Evolutionary conservation across 768 basidiomycete species (phyloP), one percentile per base, ranked within the genome.

Genomic region (Lactarius hengduanensis): DNA sequence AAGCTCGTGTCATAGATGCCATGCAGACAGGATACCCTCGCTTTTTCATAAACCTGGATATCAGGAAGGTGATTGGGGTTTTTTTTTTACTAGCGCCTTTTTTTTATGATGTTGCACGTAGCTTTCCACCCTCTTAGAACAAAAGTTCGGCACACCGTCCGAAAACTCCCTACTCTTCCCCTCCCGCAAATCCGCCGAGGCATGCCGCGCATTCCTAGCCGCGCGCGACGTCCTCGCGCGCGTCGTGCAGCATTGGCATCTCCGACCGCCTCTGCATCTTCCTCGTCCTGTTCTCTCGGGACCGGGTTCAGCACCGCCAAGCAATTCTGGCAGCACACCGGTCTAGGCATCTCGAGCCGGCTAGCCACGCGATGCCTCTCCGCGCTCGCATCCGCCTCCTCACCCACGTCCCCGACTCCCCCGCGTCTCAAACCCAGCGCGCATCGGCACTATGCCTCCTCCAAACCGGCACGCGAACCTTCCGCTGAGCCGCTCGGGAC

Each of bases 321-420:
- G 74, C 84, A 94, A 75, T 98, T 96, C 77, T 98, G 97, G 96
- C 96, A 98, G 71, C 96, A 98, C 74, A 87, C 90, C 0, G 96
- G 96, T 0, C 79, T 90, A 65, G 95, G 96, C 1, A 88, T 99
- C 47, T 94, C 91, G 3, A 94, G 92, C 67, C 87, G 96, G 7
- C 78, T 90, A 22, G 94, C 94, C 4, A 94, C 95, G 66, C 81
- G 86, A 64, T 94, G 91, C 73, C 80, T 98, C 53, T 80, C 86
- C 34, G 79, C 94, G 71, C 80, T 95, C 1, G 83, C 50, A 0
- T 28, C 36, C 2, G 45, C 86, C 0, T 83, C 54, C 32, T 71
- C 71, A 28, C 75, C 74, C 63, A 69, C 64, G 56, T 55, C 68
- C 59, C 56, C 68, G 20, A 30, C 45, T 3, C 58, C 56, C 4